These are phyloP conservation scores for Umbelopsis isabellina DNA, from an alignment of 192 early-diverging fungal species.

Conservation along the genomic window DNA sequence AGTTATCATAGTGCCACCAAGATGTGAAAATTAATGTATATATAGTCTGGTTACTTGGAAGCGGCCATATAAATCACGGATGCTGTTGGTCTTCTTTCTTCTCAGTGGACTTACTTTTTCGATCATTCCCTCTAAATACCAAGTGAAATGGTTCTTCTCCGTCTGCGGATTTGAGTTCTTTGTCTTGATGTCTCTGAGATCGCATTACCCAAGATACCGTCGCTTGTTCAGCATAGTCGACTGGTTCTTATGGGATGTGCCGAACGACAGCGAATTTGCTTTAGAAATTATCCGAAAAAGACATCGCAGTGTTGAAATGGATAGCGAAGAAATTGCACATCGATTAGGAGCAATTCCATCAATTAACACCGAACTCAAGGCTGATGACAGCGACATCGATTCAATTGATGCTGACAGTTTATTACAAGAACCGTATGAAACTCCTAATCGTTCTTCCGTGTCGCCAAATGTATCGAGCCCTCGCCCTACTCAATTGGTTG, in stretches of 20 bases:
- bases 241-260: slow-evolving; percentile 54
- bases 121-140: not conserved
- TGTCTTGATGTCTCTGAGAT: slow-evolving; percentile 45
- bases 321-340: not conserved
- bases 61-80: slow-evolving; percentile 27
- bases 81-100: slow-evolving; percentile 21
- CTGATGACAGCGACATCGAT: not conserved
- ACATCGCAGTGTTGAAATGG: slow-evolving; percentile 1
- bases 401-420: slow-evolving; percentile 11
- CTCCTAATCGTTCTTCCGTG: not conserved
- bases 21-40: not conserved
- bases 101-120: not conserved
- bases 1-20: not conserved
- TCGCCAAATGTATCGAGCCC: not conserved
- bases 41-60: slow-evolving; percentile 37
- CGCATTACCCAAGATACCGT: slow-evolving; percentile 50
- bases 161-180: slow-evolving; percentile 51
- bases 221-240: slow-evolving; percentile 51
- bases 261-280: slow-evolving; percentile 53
- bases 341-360: not conserved
- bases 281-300: slow-evolving; percentile 43
- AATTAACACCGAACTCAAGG: not conserved
- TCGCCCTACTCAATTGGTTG: not conserved
- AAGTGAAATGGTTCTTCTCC: slow-evolving; percentile 22
- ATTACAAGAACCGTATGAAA: not conserved